Conservation (phyloP, 2,329 filamentous ascomycete species). For the Cytospora chrysosperma region DNA sequence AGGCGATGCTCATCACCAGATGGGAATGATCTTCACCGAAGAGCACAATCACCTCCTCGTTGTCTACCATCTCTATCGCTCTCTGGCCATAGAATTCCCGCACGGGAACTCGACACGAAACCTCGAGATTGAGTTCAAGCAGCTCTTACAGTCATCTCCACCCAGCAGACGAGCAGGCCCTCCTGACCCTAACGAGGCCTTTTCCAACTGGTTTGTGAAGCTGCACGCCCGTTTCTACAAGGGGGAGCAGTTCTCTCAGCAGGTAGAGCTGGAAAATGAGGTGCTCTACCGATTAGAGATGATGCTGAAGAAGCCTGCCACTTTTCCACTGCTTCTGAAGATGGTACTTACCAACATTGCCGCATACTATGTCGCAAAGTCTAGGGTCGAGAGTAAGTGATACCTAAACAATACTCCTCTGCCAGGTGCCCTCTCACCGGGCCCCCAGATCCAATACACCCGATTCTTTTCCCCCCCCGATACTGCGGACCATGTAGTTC, state of each 20-base stretch:
- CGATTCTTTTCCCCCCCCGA: neutral
- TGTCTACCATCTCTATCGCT: conserved; percentile 86
- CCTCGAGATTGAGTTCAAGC: conserved; percentile 73
- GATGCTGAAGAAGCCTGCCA: conserved; percentile 66
- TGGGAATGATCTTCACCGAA: conserved; percentile 79
- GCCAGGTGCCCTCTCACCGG: neutral
- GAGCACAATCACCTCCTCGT: conserved; percentile 78
- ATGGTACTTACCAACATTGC: conserved; percentile 84
- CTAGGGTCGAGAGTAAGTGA: conserved; percentile 55
- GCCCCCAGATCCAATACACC: neutral
- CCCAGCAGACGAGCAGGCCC: conserved; percentile 34
- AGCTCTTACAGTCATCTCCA: conserved; percentile 42
- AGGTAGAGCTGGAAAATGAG: conserved; percentile 81
- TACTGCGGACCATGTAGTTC: neutral
- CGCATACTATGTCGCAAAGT: conserved; percentile 70
- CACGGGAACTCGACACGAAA: conserved; percentile 74
- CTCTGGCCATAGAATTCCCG: conserved; percentile 71
- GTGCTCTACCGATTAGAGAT: conserved; percentile 76
- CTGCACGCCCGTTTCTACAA: conserved; percentile 83
- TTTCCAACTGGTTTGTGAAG: conserved; percentile 79
- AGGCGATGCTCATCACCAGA: conserved; percentile 84
- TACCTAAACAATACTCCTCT: neutral
- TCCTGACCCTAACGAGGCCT: conserved; percentile 59
- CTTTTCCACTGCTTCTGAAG: conserved; percentile 68
- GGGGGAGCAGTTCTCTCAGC: conserved; percentile 70